phyloP scores from a whole-genome alignment of 257 asterid genomes.

The Apocynum venetum region DNA sequence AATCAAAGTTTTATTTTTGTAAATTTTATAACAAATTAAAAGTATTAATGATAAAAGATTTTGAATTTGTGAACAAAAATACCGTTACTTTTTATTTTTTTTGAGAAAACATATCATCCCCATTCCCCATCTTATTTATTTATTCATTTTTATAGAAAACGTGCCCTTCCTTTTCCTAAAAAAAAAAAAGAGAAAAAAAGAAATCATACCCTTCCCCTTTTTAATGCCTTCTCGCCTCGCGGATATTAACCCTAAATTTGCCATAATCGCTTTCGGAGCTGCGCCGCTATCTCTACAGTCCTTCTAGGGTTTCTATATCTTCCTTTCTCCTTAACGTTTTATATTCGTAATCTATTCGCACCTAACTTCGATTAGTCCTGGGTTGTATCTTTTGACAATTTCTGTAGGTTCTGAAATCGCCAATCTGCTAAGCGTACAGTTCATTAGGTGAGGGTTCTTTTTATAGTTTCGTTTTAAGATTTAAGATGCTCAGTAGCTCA shows the following conservation, averaged over 20 bases:
- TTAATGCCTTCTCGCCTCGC: not conserved
- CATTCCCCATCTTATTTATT: no score
- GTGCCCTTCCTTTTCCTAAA: no score
- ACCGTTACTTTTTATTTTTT: no score
- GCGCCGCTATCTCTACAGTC: not conserved
- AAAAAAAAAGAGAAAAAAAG: no score
- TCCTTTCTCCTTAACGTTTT: no score
- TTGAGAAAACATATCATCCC: no score
- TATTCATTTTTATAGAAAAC: no score
- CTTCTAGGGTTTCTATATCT: slow-evolving; percentile 1
- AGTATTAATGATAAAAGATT: no score
- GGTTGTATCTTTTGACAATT: not conserved
- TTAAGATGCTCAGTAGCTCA: not conserved
- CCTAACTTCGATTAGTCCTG: not conserved
- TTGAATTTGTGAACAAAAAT: no score
- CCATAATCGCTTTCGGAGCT: not conserved
- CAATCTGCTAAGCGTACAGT: not conserved
- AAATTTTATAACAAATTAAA: no score
- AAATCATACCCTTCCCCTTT: not conserved
- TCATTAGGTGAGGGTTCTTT: not conserved
- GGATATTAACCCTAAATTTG: not conserved
- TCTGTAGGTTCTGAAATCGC: not conserved
- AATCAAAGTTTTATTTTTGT: no score
- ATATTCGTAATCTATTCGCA: not conserved
- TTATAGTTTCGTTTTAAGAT: not conserved